These are phyloP conservation scores for Venturia carpophila DNA, from an alignment of 2,329 filamentous ascomycete genomes.

Conservation along the genomic window DNA sequence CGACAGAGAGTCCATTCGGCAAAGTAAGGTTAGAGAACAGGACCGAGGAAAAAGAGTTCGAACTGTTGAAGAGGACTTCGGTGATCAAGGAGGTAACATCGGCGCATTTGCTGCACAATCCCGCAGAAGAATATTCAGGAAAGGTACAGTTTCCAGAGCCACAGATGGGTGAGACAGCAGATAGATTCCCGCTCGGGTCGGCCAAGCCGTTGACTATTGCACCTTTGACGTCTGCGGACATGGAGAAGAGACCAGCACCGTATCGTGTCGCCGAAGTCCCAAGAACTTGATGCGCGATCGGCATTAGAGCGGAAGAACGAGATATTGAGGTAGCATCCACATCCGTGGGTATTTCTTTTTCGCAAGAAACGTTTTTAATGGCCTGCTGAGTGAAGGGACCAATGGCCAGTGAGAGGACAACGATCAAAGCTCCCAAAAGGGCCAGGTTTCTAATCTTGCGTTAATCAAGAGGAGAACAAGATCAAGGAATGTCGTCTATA, in stretches of 20 bases:
- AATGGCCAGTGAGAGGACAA: neutral
- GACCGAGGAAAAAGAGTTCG: too few species aligned
- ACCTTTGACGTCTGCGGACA: neutral
- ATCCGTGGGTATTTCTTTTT: neutral
- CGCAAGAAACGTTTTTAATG: neutral
- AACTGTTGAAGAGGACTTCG: neutral
- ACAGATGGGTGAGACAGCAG: neutral
- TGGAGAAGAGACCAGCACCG: neutral
- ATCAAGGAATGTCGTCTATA: too few species aligned
- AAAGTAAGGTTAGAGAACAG: neutral
- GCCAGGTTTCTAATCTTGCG: neutral
- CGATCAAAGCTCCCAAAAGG: neutral
- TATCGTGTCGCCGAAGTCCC: neutral
- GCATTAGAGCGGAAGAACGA: neutral
- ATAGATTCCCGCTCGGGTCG: neutral
- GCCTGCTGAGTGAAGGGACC: conserved; percentile 4
- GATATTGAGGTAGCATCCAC: neutral
- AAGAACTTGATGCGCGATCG: neutral
- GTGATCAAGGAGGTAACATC: neutral
- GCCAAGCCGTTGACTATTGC: neutral
- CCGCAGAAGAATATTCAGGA: neutral
- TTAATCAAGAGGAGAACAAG: neutral
- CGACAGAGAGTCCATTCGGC: neutral
- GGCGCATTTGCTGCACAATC: neutral
- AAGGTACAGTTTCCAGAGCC: conserved; percentile 11